Conservation (phyloP, 495 filamentous ascomycete species). For the Tuber aestivum region DNA sequence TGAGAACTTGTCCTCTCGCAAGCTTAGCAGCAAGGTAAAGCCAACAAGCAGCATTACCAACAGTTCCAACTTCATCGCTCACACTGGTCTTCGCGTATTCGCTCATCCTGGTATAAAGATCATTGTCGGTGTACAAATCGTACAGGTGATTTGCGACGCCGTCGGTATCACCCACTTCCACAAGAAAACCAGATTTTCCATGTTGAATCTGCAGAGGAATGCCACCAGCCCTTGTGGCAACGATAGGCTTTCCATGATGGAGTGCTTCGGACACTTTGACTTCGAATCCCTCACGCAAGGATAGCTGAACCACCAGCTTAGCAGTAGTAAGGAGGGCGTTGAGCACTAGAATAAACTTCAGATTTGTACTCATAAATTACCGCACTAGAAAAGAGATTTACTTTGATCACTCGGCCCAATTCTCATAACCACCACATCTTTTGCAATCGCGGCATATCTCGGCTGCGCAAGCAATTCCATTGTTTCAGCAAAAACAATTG, state of each 20-base stretch:
- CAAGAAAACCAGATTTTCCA: slow-evolving; percentile 68
- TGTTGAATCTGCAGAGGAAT: slow-evolving; percentile 76
- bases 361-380: neutral
- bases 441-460: slow-evolving; percentile 49
- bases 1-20: slow-evolving; percentile 48
- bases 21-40: slow-evolving; percentile 67
- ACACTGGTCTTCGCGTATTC: slow-evolving; percentile 60
- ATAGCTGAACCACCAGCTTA: slow-evolving; percentile 70
- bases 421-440: slow-evolving; percentile 68
- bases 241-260: slow-evolving; percentile 76
- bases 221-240: slow-evolving; percentile 71
- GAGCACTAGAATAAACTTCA: slow-evolving; percentile 48
- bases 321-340: slow-evolving; percentile 73
- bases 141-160: slow-evolving; percentile 66
- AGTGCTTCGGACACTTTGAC: slow-evolving; percentile 85
- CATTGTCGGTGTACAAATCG: slow-evolving; percentile 61
- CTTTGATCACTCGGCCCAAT: slow-evolving; percentile 69
- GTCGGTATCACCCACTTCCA: slow-evolving; percentile 65
- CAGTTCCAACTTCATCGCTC: slow-evolving; percentile 76
- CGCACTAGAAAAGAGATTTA: neutral
- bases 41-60: slow-evolving; percentile 73
- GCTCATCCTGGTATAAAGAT: slow-evolving; percentile 61
- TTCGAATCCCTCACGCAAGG: slow-evolving; percentile 80
- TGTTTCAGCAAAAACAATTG: slow-evolving; percentile 64
- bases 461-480: slow-evolving; percentile 59